Base-by-base conservation (phyloP, 2,329 filamentous ascomycete species). In the Graphiopsis chlorocephala region DNA sequence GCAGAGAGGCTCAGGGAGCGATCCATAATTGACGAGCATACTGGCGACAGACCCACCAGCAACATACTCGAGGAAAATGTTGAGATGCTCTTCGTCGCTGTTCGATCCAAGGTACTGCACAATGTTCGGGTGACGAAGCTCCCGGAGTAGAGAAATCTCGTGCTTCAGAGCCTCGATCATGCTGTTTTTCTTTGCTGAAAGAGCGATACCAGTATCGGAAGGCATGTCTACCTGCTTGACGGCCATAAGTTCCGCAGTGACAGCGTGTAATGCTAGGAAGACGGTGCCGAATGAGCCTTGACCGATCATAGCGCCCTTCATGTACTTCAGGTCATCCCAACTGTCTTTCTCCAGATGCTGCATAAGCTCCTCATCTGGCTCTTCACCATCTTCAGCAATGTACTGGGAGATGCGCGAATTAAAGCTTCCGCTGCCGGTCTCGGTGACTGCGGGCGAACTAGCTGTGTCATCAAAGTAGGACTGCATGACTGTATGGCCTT, bases 1-100 rank as follows among this genome's bases (percentile, higher is more conserved):
- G 66, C 98, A 93, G 65, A 99, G 85, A 1, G 93, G 93, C 77
- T 99, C 95, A 20, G 92, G 90, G 62, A 99, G 87, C 8, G 94
- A 94, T 66, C 96, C 96, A 77, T 99, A 99, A 71, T 96, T 97
- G 81, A 97, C 95, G 69, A 99, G 89, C 93, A 99, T 98, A 11
- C 92, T 96, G 70, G 96, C 95, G 28, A 99, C 96, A 14, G 94
- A 98, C 53, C 95, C 95, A 78, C 95, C 95, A 17, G 95, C 92
- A 33, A 99, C 95, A 77, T 99, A 99, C 79, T 99, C 95, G 75
- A 99, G 88, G 88, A 99, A 99, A 90, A 99, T 99, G 81, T 99
- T 99, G 73, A 99, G 88, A 76, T 94, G 90, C 63, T 93, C 90
- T 20, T 92, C 88, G 67, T 96, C 95, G 10, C 92, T 94, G 73